phyloP scores from a whole-genome alignment of 1,139 yeast genomes.

The Pichia cactophila region DNA sequence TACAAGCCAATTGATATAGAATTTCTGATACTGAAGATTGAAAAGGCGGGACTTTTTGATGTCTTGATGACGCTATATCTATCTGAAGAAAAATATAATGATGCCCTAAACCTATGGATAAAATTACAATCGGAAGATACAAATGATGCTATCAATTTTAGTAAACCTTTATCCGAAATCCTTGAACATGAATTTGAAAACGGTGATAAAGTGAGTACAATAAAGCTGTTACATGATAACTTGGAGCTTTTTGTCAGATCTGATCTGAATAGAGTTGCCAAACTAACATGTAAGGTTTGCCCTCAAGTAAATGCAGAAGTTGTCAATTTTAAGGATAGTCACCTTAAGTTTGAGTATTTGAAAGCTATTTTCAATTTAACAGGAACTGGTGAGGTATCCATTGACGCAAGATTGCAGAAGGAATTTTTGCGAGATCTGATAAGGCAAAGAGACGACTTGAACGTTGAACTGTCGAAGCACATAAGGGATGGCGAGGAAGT shows the following conservation, averaged over 20 bases:
- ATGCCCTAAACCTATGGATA: constrained; percentile 40
- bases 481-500: too few relatives aligned
- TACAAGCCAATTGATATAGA: constrained; percentile 50
- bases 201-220: constrained; percentile 28
- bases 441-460: not conserved
- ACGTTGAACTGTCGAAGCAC: not conserved
- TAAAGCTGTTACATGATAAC: constrained; percentile 31
- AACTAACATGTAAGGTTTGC: constrained; percentile 31
- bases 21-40: constrained; percentile 42
- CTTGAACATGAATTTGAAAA: constrained; percentile 37
- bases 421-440: constrained; percentile 30
- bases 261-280: constrained; percentile 34
- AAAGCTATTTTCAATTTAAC: constrained; percentile 17
- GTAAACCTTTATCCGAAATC: constrained; percentile 25
- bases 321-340: constrained; percentile 28
- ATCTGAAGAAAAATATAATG: constrained; percentile 43
- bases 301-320: constrained; percentile 36
- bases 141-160: constrained; percentile 3
- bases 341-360: constrained; percentile 30
- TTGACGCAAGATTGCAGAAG: constrained; percentile 20
- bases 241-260: constrained; percentile 33
- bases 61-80: constrained; percentile 55
- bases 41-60: constrained; percentile 45
- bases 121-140: constrained; percentile 9
- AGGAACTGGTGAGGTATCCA: constrained; percentile 4